Percentiles rank a stretch among this genome's conserved stretches.
These are phyloP conservation scores for Nitzschia sp. DNA, from an alignment of 108 stramenopile species.

Conservation along the genomic window DNA sequence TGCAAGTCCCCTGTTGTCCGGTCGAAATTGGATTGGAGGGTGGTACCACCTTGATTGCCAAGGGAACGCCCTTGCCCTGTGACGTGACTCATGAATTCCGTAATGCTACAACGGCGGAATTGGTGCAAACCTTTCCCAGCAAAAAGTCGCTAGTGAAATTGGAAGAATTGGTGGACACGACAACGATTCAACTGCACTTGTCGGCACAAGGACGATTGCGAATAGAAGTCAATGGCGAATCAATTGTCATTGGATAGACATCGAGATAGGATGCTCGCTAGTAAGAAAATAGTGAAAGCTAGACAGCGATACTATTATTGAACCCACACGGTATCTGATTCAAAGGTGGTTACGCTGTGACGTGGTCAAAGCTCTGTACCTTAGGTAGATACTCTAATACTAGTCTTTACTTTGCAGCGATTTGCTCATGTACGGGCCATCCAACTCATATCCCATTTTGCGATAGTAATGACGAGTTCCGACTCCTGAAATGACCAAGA, in stretches of 20 bases:
- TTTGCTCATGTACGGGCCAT: conserved; percentile 92
- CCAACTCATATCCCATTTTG: conserved; percentile 91
- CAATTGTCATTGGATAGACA: conserved; percentile 32
- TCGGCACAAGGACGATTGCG: conserved; percentile 27
- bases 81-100: conserved; percentile 19
- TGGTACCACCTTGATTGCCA: conserved; percentile 1
- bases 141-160: conserved; percentile 35
- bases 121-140: conserved; percentile 25
- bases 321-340: too few species aligned
- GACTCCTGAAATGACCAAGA: conserved; percentile 94
- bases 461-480: conserved; percentile 97
- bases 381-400: not conserved
- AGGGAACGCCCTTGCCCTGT: conserved; percentile 40
- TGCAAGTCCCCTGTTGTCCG: conserved; percentile 11
- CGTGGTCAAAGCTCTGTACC: too few species aligned
- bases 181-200: conserved; percentile 27
- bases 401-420: conserved; percentile 16
- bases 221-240: conserved; percentile 35
- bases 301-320: too few species aligned
- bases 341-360: too few species aligned
- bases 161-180: conserved; percentile 5
- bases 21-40: conserved; percentile 10
- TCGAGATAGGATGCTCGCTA: too few species aligned
- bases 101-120: conserved; percentile 2
- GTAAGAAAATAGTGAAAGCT: too few species aligned